phyloP scores from a whole-genome alignment of 352 stramenopile species.

The Phytophthora parvispora region DNA sequence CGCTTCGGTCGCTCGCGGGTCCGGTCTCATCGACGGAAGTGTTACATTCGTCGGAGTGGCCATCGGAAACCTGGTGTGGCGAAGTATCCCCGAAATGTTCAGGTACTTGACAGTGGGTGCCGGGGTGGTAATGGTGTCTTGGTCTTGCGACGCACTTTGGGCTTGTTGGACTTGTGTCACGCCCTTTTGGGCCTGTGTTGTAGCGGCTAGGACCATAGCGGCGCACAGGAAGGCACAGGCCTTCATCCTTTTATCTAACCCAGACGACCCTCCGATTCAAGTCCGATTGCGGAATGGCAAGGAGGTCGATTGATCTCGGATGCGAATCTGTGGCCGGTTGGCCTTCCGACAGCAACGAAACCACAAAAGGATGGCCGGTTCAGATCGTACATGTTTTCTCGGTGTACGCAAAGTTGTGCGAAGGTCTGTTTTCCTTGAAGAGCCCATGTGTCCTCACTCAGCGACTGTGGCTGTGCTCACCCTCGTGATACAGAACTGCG shows the following conservation, averaged over 20 bases:
- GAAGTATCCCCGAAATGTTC: neutral
- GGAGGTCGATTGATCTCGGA: neutral
- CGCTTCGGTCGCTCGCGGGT: conserved; percentile 10
- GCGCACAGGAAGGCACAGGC: neutral
- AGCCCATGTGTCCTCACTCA: neutral
- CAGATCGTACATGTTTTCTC: conserved; percentile 7
- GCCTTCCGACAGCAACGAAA: neutral
- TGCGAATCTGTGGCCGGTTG: neutral
- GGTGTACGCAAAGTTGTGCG: neutral
- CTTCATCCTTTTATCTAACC: too few species aligned
- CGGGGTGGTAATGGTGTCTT: neutral
- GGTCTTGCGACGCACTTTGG: neutral
- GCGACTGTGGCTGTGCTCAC: neutral
- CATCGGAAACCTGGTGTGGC: neutral
- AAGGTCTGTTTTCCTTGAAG: neutral
- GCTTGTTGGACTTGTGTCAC: neutral
- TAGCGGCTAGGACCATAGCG: neutral
- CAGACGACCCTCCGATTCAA: neutral
- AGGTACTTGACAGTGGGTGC: conserved; percentile 7
- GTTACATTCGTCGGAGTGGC: neutral
- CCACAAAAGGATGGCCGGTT: neutral
- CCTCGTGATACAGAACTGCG: too few species aligned
- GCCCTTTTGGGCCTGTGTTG: neutral
- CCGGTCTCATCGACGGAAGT: neutral
- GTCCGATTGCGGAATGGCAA: neutral